A percentile compares a stretch with the other conserved stretches of the same genome.
phyloP scores from a whole-genome alignment of 768 basidiomycete species.

The Pisolithus albus region DNA sequence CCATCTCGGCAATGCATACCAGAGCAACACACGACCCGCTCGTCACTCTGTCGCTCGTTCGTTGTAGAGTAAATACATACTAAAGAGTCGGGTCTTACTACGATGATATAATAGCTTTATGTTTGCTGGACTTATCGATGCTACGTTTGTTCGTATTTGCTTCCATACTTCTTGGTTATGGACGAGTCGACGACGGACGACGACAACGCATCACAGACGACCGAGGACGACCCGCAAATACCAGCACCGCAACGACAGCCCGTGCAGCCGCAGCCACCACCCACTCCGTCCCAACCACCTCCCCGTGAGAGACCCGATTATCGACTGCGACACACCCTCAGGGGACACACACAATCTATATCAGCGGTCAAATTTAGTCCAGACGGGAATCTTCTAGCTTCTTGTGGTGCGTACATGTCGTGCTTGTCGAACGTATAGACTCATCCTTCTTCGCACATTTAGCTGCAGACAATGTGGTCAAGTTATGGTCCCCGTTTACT shows the following conservation, averaged over 20 bases:
- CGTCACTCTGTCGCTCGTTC: no score
- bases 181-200: conserved; percentile 48
- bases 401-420: conserved; percentile 58
- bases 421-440: no score
- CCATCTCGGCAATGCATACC: no score
- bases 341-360: conserved; percentile 76
- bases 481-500: conserved; percentile 78
- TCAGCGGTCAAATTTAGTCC: conserved; percentile 91
- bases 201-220: conserved; percentile 73
- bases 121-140: no score
- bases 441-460: background rate
- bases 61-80: no score
- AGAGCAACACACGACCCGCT: no score
- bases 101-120: no score
- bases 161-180: background rate
- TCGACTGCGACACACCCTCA: conserved; percentile 55
- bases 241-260: conserved; percentile 39
- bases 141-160: no score
- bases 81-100: no score
- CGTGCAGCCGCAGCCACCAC: conserved; percentile 29
- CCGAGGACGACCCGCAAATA: conserved; percentile 77
- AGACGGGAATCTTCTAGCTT: conserved; percentile 77
- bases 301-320: conserved; percentile 53
- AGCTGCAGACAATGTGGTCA: conserved; percentile 75
- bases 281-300: conserved; percentile 31